Base-by-base conservation (phyloP, 768 basidiomycete genomes). In the Epithele typhae region DNA sequence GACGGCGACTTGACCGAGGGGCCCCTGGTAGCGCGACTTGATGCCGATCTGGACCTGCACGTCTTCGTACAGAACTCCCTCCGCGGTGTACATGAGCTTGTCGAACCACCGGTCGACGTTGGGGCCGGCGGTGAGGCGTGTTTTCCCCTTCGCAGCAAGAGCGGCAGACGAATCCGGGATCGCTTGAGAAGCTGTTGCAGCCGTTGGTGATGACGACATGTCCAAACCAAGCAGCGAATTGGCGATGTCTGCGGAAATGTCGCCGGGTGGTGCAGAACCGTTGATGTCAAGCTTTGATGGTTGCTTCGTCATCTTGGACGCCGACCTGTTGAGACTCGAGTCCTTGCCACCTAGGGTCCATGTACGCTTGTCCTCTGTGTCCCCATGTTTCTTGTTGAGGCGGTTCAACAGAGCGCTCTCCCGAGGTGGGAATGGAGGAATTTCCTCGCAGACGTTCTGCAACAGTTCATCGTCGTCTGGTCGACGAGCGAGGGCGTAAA, bases 381-480 rank as follows among this genome's bases (percentile, higher is more conserved):
- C 90, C 5, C 84, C 86, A 27, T 90, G 86, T 62, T 94, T 95
- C 61, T 82, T 84, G 64, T 95, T 88, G 33, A 99, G 69, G 40
- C 92, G 78, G 38, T 81, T 88, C 40, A 96, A 73, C 7, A 99
- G 73, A 2, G 94, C 87, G 48, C 92, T 95, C 55, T 92, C 89
- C 38, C 96, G 81, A 43, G 95, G 88, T 3, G 95, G 94, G 76
- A 96, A 99, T 4, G 95, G 93, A 1, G 96, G 96, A 85, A 99
- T 98, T 68, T 98, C 96, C 64, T 98, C 96, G 64, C 94, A 97
- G 12, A 98, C 81, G 52, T 91, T 90, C 61, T 93, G 89, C 35
- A 99, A 71, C 36, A 98, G 75, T 53, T 93, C 93, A 58, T 98
- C 94, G 27, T 93, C 92, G 40, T 94, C 92, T 17, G 84, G 72